These are phyloP conservation scores for Blastobotrys raffinosifermentans DNA, from an alignment of 1,139 yeast species.

Conservation along the genomic window DNA sequence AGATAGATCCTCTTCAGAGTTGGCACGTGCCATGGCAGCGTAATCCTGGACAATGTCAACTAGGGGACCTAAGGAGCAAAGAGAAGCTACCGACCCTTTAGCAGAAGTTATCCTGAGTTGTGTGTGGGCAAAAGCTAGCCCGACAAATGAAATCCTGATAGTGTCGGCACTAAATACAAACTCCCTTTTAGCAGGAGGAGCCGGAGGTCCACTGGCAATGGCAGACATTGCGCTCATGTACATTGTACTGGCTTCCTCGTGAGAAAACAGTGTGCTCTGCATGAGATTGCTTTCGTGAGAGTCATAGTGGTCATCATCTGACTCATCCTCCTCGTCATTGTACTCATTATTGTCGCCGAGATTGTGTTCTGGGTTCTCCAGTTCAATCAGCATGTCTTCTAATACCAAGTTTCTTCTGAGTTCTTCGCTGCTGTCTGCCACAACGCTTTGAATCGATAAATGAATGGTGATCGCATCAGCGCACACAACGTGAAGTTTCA, in stretches of 20 bases:
- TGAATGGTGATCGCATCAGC: constrained; percentile 43
- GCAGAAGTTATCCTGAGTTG: too few relatives aligned
- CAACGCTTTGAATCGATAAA: background rate
- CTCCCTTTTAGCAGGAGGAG: constrained; percentile 11
- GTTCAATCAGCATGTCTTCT: constrained; percentile 33
- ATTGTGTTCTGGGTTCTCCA: constrained; percentile 6
- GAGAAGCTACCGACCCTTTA: too few relatives aligned
- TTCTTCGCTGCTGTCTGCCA: constrained; percentile 35
- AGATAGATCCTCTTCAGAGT: too few relatives aligned
- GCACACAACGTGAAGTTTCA: constrained; percentile 45
- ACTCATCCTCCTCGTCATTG: constrained; percentile 18
- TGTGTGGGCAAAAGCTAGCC: too few relatives aligned
- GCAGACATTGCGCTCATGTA: constrained; percentile 66
- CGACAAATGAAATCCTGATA: constrained; percentile 16
- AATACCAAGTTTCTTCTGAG: constrained; percentile 43
- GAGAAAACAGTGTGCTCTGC: constrained; percentile 62
- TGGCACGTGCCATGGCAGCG: too few relatives aligned
- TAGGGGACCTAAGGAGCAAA: too few relatives aligned
- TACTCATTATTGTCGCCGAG: constrained; percentile 1
- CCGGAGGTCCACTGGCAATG: constrained; percentile 5
- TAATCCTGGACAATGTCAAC: too few relatives aligned
- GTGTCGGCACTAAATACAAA: constrained; percentile 20
- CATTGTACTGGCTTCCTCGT: constrained; percentile 63
- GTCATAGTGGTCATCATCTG: constrained; percentile 28
- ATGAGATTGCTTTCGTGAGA: constrained; percentile 40